Evolutionary conservation across 352 stramenopile genomes (phyloP), one percentile per base, ranked within the genome.

Genomic region (Globisporangium solare): DNA sequence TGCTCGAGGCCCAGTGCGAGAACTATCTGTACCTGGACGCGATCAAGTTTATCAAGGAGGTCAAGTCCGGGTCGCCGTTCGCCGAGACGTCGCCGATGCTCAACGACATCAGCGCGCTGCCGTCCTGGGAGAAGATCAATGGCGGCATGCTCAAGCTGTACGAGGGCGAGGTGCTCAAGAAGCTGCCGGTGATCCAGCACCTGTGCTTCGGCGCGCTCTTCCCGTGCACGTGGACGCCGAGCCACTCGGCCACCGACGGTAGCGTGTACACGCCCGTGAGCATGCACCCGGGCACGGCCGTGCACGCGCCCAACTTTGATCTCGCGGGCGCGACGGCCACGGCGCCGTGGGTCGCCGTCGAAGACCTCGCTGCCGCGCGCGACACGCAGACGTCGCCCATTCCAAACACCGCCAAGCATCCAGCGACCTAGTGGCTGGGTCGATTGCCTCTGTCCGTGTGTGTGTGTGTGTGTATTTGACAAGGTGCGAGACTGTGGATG

Each of bases 101-200:
- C 17, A 96, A 96, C 66, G 88, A 97, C 67, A 95, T 98, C 58
- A 95, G 77, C 45, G 71, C 80, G 43, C 58, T 97, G 51, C 73
- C 85, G 49, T 83, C 86, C 12, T 98, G 94, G 92, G 87, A 89
- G 53, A 96, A 97, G 71, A 93, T 96, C 54, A 96, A 96, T 53
- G 74, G 81, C 56, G 83, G 83, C 14, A 93, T 96, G 83, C 77
- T 95, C 52, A 95, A 94, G 71, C 60, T 95, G 48, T 97, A 95
- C 65, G 84, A 94, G 54, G 95, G 95, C 51, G 97, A 99, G 79
- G 97, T 99, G 47, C 75, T 99, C 35, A 95, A 97, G 63, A 99
- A 99, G 66, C 76, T 98, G 47, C 94, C 95, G 17, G 97, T 99
- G 17, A 98, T 99, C 49, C 97, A 99, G 77, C 97, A 99, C 68